Percentiles rank a stretch among this genome's conserved stretches.
Conservation (phyloP, 2,329 filamentous ascomycete species). For the Lizonia empirigonia region DNA sequence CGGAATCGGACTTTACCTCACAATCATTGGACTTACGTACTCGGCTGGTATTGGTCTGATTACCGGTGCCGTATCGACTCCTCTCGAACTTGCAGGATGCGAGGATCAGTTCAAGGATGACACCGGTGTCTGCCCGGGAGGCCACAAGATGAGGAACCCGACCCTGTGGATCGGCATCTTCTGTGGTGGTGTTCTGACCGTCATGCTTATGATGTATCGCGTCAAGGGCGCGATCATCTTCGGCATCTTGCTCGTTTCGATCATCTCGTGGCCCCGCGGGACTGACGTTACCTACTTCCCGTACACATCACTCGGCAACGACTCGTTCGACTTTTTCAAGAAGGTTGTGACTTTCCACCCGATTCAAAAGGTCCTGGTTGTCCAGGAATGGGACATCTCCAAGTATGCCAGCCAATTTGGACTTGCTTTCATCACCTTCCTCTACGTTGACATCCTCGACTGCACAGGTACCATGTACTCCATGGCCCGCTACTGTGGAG, state of each 20-base stretch:
- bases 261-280: conserved; percentile 84
- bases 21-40: conserved; percentile 77
- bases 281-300: conserved; percentile 84
- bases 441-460: conserved; percentile 90
- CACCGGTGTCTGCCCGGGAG: conserved; percentile 63
- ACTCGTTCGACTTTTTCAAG: conserved; percentile 83
- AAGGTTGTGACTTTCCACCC: conserved; percentile 83
- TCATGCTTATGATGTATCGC: conserved; percentile 81
- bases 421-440: conserved; percentile 82
- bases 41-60: conserved; percentile 81
- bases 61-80: conserved; percentile 70
- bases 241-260: conserved; percentile 81
- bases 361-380: conserved; percentile 71
- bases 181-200: conserved; percentile 80
- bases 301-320: conserved; percentile 69
- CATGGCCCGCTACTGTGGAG: conserved; percentile 83
- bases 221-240: conserved; percentile 86
- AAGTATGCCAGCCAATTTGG: conserved; percentile 76
- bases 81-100: conserved; percentile 78
- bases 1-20: conserved; percentile 83
- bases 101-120: conserved; percentile 54
- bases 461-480: conserved; percentile 86
- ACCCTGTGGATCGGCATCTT: conserved; percentile 90
- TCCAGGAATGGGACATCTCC: conserved; percentile 74
- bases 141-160: conserved; percentile 79